Conservation (phyloP, 2,329 filamentous ascomycete genomes). For the Penicillium freii region DNA sequence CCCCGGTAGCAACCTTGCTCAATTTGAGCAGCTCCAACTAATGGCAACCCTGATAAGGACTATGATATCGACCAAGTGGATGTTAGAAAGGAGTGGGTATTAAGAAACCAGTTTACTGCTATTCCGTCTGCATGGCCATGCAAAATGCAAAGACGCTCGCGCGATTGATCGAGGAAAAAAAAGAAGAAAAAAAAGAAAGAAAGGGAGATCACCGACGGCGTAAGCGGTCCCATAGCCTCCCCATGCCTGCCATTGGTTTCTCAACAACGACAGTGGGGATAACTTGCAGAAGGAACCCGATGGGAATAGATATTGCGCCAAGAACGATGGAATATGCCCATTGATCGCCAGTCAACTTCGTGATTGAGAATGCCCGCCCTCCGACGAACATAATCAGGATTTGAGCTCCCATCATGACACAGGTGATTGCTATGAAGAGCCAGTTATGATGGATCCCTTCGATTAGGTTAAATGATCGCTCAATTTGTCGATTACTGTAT, state of each 20-base stretch:
- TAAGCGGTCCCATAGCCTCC: neutral
- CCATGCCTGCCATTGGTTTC: slow-evolving; percentile 1
- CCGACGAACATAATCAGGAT: slow-evolving; percentile 59
- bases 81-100: slow-evolving; percentile 1
- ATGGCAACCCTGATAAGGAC: slow-evolving; percentile 33
- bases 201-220: neutral
- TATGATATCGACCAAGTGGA: slow-evolving; percentile 34
- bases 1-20: slow-evolving; percentile 37
- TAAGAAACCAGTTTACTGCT: neutral
- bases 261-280: slow-evolving; percentile 3
- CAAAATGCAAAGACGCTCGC: neutral
- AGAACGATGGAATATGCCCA: slow-evolving; percentile 56
- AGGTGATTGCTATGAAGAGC: slow-evolving; percentile 59
- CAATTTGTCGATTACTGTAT: slow-evolving; percentile 55
- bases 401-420: slow-evolving; percentile 58
- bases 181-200: neutral
- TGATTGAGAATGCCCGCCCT: slow-evolving; percentile 54
- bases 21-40: slow-evolving; percentile 39
- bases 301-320: slow-evolving; percentile 51
- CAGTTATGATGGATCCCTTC: slow-evolving; percentile 57
- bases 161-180: neutral
- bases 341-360: slow-evolving; percentile 50
- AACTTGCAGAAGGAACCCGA: slow-evolving; percentile 32
- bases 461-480: slow-evolving; percentile 63
- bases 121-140: neutral